Evolutionary conservation across 2,329 filamentous ascomycete species (phyloP), one percentile per base, ranked within the genome.

Genomic region (Nothophoma quercina): DNA sequence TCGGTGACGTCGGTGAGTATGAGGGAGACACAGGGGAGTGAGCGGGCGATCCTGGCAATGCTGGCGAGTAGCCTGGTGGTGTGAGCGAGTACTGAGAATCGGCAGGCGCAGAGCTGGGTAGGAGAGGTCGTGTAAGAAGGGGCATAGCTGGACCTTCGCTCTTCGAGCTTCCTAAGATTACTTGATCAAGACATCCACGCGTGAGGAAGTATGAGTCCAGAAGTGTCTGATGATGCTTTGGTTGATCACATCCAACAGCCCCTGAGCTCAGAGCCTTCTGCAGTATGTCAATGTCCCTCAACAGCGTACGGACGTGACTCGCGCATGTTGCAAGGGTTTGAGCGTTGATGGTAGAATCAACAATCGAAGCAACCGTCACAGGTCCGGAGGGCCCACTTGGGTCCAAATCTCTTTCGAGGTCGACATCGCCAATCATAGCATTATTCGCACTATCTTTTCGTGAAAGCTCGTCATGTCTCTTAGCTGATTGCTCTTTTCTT

Each of bases 211-310:
- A 71, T n/a, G 67, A 65, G 9, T 58, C 65, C 15, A 71, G 32
- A 15, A 65, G 55, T 29, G 35, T 60, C 40, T 71, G 64, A 10
- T 69, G 65, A 39, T 68, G 58, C 30, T 62, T 56, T 1, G 65
- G 62, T 30, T 64, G 51, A 32, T 69, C 73, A 23, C 76, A 66
- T 5, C 77, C 77, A 33, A 73, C 64, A 22, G 74, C 71, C 44
- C 77, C 71, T 52, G 73, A 69, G 22, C 69, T 64, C 41, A 80
- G 72, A 13, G 49, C 60, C 21, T 62, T 38, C 16, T 69, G 64
- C 16, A 69, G 18, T 1, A 36, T 56, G 21, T 67, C 60, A 10
- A 70, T 63, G 36, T 66, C 51, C 41, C 58, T 39, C 13, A 71
- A 25, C 4, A 71, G 45, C 23, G 23, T 58, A 12, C 52, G 58